A percentile compares a stretch with the other conserved stretches of the same genome.
These are phyloP conservation scores for Teratosphaeria gauchensis DNA, from an alignment of 2,329 filamentous ascomycete species.

Conservation along the genomic window DNA sequence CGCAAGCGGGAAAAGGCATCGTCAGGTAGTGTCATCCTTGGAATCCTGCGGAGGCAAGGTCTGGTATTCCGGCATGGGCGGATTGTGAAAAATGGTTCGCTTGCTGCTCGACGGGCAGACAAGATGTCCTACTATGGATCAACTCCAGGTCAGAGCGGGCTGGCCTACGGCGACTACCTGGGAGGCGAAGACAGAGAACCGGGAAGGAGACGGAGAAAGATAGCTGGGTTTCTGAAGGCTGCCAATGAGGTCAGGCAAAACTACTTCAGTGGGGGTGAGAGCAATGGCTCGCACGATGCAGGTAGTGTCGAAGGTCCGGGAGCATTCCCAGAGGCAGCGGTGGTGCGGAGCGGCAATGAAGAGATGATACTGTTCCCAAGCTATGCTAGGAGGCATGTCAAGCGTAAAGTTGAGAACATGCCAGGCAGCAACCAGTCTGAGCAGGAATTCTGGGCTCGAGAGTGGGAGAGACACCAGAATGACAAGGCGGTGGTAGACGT, in stretches of 20 bases:
- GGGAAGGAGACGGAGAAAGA: constrained; percentile 65
- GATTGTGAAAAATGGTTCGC: constrained; percentile 24
- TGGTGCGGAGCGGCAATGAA: constrained; percentile 69
- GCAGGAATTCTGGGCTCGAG: constrained; percentile 60
- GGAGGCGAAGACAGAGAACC: constrained; percentile 39
- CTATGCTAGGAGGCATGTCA: constrained; percentile 69
- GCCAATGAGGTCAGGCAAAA: constrained; percentile 62
- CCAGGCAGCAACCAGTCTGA: constrained; percentile 10
- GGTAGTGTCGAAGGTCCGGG: constrained; percentile 33
- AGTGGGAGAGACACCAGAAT: constrained; percentile 73
- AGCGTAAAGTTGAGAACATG: constrained; percentile 23
- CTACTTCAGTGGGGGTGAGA: constrained; percentile 34
- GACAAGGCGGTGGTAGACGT: constrained; percentile 84
- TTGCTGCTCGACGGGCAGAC: constrained; percentile 11
- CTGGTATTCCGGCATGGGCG: constrained; percentile 18
- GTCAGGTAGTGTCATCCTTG: not conserved
- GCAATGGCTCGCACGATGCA: constrained; percentile 24
- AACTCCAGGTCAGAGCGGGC: not conserved
- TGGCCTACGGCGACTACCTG: constrained; percentile 26
- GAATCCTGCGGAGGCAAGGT: constrained; percentile 5
- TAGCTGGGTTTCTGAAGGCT: constrained; percentile 63
- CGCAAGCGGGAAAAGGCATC: constrained; percentile 25
- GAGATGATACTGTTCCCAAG: constrained; percentile 94
- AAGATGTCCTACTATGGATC: constrained; percentile 22
- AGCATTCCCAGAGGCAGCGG: constrained; percentile 75